Evolutionary conservation across 495 filamentous ascomycete genomes (phyloP).

Genomic region (Aspergillus ellipticus): DNA sequence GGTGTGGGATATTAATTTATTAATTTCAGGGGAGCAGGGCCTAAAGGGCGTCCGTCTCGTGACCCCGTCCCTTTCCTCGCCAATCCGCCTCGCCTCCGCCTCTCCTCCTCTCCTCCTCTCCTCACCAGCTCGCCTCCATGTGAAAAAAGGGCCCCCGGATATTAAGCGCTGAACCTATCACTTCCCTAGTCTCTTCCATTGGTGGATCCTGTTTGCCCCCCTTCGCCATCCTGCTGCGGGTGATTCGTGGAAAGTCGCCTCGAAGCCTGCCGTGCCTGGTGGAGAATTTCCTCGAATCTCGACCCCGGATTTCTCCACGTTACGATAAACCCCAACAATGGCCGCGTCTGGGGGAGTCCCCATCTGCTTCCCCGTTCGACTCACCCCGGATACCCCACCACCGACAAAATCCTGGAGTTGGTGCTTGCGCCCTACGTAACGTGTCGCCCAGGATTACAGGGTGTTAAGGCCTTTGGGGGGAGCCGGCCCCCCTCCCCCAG

Average conservation of each 20-base stretch:
- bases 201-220: slow-evolving; percentile 32
- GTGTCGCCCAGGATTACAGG: neutral
- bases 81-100: neutral
- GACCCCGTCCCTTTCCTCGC: neutral
- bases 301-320: slow-evolving; percentile 26
- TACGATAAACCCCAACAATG: neutral
- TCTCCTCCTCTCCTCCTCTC: neutral
- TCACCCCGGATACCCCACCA: neutral
- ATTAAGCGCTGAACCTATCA: neutral
- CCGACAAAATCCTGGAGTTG: slow-evolving; percentile 3
- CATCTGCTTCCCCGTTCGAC: neutral
- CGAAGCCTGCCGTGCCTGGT: slow-evolving; percentile 13
- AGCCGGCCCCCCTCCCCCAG: neutral
- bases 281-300: slow-evolving; percentile 38
- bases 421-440: neutral
- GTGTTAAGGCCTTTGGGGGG: neutral
- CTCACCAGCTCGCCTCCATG: neutral
- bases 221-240: neutral
- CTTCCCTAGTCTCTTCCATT: slow-evolving; percentile 20
- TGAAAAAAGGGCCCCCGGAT: neutral
- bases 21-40: neutral
- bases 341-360: neutral
- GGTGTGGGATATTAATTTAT: neutral
- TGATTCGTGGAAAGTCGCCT: slow-evolving; percentile 37
- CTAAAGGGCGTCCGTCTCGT: neutral